Evolutionary conservation across 495 filamentous ascomycete genomes (phyloP), one percentile per base, ranked within the genome.

Genomic region (Neurospora sublineolata): DNA sequence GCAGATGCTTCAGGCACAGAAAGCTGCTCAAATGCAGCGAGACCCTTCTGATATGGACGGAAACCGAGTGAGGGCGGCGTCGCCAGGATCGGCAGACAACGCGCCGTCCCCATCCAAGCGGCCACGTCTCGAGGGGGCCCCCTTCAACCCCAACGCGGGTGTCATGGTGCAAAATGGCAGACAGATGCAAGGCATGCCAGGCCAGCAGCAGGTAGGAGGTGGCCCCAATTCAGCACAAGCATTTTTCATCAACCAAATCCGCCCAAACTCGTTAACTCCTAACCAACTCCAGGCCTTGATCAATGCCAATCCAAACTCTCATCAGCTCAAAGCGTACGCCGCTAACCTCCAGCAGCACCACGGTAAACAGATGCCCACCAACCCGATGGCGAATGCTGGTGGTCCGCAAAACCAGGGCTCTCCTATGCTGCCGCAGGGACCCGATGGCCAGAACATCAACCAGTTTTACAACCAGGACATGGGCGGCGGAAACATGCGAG

Each of bases 21-120:
- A 89, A 74, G 85, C 86, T 71, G 90, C 86, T 75, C 89, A 90
- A 79, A 94, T 97, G 91, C 90, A 93, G 78, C 87, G 93, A 67
- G 91, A 94, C 68, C 91, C 91, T 68, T 93, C 93, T 8, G 91
- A 92, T 67, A 92, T 96, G 83, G 93, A 97, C 71, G 92, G 93
- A 82, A 92, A 90, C 81, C 90, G 87, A 72, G 87, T 91, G 76
- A 89, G 92, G 60, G 90, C 93, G 36, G 91, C 91, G 73, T 97
- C 93, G 41, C 93, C 93, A 7, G 88, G 90, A 37, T 89, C 91
- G 8, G 88, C 87, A 37, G 94, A 97, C 52, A 97, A 97, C 76
- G 93, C 93, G 37, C 92, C 93, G 7, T 97, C 95, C 30, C 94
- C 95, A 10, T 92, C 90, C 70, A 99, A 99, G 83, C 86, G 95